Evolutionary conservation across 495 filamentous ascomycete species (phyloP), one percentile per base, ranked within the genome.

Genomic region (Bacidia gigantensis): DNA sequence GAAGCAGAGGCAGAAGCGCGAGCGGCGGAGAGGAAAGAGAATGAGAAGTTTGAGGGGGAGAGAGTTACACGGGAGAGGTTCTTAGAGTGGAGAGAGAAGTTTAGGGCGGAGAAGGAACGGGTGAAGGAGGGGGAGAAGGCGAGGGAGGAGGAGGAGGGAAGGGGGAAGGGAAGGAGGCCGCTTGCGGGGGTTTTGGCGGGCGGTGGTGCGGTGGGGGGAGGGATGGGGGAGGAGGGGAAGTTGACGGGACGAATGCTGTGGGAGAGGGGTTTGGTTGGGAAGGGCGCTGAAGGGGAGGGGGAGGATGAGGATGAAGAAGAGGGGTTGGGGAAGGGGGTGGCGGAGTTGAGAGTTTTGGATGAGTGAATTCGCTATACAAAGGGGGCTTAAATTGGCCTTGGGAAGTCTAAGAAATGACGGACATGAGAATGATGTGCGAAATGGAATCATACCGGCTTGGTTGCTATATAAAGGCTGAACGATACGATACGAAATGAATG

Each of bases 41-140:
- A 97, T 64, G 76, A 81, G 51, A 97, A 96, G 66, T 99, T 99
- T 68, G 82, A 89, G 56, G 92, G 92, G n/a, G 86, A 86, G 46
- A 72, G 74, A 38, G 92, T 99, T 2, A 97, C 79, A 32, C 68
- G 74, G 20, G 87, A 93, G 69, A 83, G 80, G 2, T 99, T 97
- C 60, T 60, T 84, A 55, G 75, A 72, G 56, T 97, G 93, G 93
- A 70, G 84, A 53, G 78, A 81, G 23, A 69, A 60, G n/a, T 99
- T 96, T 58, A 65, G 78, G 58, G 72, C 73, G 63, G 89, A 96
- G 67, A 76, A 83, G 73, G 82, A 83, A 64, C 87, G 87, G 49
- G 67, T 71, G 56, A 88, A 88, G 46, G 69, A 73, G 58, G 74
- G 79, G 58, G 65, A 68, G 59, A 74, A 69, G 58, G 83, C 84